Base-by-base conservation (phyloP, 2,329 filamentous ascomycete genomes). In the Ciborinia camelliae region DNA sequence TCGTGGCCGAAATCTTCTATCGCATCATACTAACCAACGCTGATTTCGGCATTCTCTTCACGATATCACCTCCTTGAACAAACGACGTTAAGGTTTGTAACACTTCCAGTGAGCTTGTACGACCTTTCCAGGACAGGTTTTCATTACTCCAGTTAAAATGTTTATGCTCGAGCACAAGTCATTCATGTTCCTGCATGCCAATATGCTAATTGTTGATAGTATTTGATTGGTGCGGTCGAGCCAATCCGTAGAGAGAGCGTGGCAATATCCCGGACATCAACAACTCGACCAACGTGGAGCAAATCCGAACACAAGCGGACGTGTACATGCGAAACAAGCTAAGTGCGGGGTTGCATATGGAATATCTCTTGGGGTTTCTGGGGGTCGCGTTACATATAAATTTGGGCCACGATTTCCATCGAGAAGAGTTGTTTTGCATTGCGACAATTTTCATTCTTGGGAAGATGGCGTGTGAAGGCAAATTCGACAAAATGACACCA, bases 191-290 rank as follows among this genome's bases (percentile, higher is more conserved):
- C 43, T 59, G 28, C 55, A 59, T 47, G 55, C 26, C 9, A 59
- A 47, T 58, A 35, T 59, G 28, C 41, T 59, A 48, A 59, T 47
- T 59, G 15, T 45, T 7, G n/a, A 35, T 26, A 47, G n/a, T 26
- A 18, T 26, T 32, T 59, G 9, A 47, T 58, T 59, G 28, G 41
- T 26, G 30, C 8, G 30, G 30, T 10, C 9, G 55, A 47, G 32
- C 55, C 55, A 59, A 59, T 59, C 55, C 55, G n/a, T 45, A 47
- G 30, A 47, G 35, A 47, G 55, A 59, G 55, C 55, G 55, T 59
- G 55, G 55, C 55, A 47, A 37, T 37, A 59, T 59, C n/a, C 55
- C 18, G n/a, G 23, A 20, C 4, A 26, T 59, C 20, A 37, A 59
- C 43, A 59, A 59, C 28, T 59, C 4, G 30, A 37, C 30, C 30